phyloP scores from a whole-genome alignment of 75 land plant genomes.

The Pinus albicaulis region DNA sequence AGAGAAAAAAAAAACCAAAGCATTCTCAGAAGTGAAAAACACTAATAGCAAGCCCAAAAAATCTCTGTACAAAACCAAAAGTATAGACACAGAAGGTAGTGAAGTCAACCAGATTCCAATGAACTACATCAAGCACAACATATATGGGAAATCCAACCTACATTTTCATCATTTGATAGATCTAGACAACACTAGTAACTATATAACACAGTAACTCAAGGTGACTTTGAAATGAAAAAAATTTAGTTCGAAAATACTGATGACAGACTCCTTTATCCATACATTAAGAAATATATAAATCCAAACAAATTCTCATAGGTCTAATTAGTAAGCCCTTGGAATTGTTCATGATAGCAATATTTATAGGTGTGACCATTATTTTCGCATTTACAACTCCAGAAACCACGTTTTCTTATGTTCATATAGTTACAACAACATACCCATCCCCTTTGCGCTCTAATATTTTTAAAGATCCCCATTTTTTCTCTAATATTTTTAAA shows the following conservation, averaged over 20 bases:
- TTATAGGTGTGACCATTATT: conserved; percentile 6
- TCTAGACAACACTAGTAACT: neutral
- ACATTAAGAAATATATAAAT: neutral
- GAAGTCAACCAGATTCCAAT: neutral
- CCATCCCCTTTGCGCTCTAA: too few species aligned
- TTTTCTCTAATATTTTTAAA: neutral
- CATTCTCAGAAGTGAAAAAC: neutral
- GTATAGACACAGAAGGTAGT: neutral
- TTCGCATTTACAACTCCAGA: conserved; percentile 19
- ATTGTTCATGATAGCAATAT: conserved; percentile 62
- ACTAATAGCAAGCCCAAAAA: neutral
- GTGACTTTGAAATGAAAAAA: too few species aligned
- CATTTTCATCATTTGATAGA: neutral
- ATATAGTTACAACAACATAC: too few species aligned
- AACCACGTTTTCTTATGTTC: neutral
- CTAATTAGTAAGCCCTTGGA: conserved; percentile 85
- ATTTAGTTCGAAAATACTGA: too few species aligned
- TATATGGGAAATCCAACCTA: neutral
- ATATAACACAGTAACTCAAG: too few species aligned
- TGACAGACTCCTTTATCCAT: too few species aligned
- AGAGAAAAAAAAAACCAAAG: neutral
- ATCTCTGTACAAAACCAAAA: neutral
- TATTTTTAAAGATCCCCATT: too few species aligned
- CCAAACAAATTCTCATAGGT: conserved; percentile 40
- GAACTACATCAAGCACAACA: neutral